Evolutionary conservation across 208 protist genomes (phyloP), one percentile per base, ranked within the genome.

Genomic region (Kentomonas sorsogonicus): DNA sequence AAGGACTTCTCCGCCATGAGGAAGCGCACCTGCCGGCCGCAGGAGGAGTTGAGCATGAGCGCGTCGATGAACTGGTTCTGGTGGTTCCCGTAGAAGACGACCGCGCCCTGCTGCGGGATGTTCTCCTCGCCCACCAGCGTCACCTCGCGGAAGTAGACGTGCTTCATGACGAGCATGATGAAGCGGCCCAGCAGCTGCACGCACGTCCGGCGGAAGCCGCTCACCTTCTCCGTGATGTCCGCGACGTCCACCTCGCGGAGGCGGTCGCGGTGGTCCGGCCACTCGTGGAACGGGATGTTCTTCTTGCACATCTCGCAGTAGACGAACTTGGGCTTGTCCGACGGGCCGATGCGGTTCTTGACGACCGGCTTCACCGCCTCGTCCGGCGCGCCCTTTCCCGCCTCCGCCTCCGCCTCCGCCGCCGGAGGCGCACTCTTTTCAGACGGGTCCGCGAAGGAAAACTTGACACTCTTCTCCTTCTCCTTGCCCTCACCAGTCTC

Each of bases 51-150:
- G 73, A 97, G 86, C 91, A 97, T 86, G 48, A 94, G 70, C 0
- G 84, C 86, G 70, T 97, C 92, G 48, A 93, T 90, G 57, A 93
- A 93, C 57, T 97, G 92, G 63, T 97, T 97, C 52, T 95, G 88
- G 56, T 95, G 88, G 53, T 96, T 96, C 31, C 94, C 92, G 63
- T 94, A 95, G 60, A 97, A 97, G 26, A 97, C 87, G 26, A 90
- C 79, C 10, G 91, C 86, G 3, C 91, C 91, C n/a, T 73, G 74
- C 25, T 62, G 58, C 20, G 94, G 94, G 30, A 97, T 86, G 61
- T 93, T 93, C 63, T 94, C 87, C 38, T 53, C 54, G 31, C 91
- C 90, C 11, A 95, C 88, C 1, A 95, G 74, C 0, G 83, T 84
- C 11, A 97, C 87, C 53, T 97, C 90, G 31, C 92, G 79, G 56